Conservation (phyloP, 148 eudicot genomes). For the Rhododendron griersonianum region DNA sequence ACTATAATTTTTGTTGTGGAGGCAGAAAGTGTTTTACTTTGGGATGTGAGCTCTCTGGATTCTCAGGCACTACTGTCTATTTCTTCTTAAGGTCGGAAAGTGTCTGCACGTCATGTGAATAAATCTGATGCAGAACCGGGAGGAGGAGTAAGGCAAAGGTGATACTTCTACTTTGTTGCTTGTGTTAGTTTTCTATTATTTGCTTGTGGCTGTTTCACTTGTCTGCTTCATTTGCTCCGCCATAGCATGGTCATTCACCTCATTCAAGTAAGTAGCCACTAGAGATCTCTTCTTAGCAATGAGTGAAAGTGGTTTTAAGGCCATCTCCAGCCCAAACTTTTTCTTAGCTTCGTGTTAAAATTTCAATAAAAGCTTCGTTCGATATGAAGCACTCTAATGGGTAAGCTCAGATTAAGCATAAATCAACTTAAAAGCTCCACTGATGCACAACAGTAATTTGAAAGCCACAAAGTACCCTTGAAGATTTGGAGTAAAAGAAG, state of each 20-base stretch:
- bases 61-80: slow-evolving; percentile 55
- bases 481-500: neutral
- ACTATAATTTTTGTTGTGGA: slow-evolving; percentile 43
- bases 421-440: neutral
- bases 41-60: slow-evolving; percentile 75
- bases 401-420: neutral
- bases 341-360: neutral
- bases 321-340: neutral
- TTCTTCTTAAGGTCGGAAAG: slow-evolving; percentile 53
- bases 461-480: neutral
- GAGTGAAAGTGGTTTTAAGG: neutral
- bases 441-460: neutral
- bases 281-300: neutral
- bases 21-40: slow-evolving; percentile 60
- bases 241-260: neutral
- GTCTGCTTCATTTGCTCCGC: neutral
- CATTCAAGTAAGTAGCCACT: neutral
- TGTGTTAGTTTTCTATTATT: slow-evolving; percentile 5
- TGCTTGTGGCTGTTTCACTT: neutral
- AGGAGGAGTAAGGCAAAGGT: slow-evolving; percentile 97
- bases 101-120: slow-evolving; percentile 77
- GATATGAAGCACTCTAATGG: neutral
- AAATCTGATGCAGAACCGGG: slow-evolving; percentile 78
- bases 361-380: neutral
- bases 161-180: slow-evolving; percentile 2